Evolutionary conservation across 1,284 basidiomycete species (phyloP), one percentile per base, ranked within the genome.

Genomic region (Fereydounia khargensis): DNA sequence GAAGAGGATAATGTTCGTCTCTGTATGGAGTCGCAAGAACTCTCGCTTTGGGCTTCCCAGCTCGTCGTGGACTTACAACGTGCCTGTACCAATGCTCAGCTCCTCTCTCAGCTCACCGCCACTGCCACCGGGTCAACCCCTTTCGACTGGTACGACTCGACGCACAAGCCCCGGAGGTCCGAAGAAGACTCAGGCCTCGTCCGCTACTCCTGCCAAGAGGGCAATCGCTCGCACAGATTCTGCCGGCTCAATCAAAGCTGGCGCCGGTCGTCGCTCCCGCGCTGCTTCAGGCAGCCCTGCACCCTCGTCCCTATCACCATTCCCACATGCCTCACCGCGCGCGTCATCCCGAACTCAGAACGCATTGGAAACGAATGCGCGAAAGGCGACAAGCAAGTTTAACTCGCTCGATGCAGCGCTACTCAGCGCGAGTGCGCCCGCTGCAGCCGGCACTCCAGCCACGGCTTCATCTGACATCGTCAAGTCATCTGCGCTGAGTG

Each of bases 1-100:
- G 60, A 97, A 95, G 80, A 85, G 94, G 17, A 85, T 98, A 66
- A 77, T 98, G 39, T 97, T 95, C 77, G 84, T 96, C 50, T 89
- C 89, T 0, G 85, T 91, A 6, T 96, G 91, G 89, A 89, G 90
- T n/a, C 83, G 87, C 28, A 86, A 87, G 42, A 83, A 82, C 28
- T 31, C 63, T 21, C 48, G 57, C 18, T 54, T 53, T 18, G 64
- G 64, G 35, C 48, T 51, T 39, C 47, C 52, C 16, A 46, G 42
- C 20, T 40, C 51, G 5, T 41, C 52, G 0, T 66, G 59, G 64
- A 48, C 46, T 5, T 54, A 55, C 28, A 42, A 54, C 6, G 40
- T 43, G 25, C 50, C 59, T 2, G 47, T 55, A 14, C 47, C 50
- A 19, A 44, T 63, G 23, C 55, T 58, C 36, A 54, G 59, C 30